These are phyloP conservation scores for Monilinia fructigena DNA, from an alignment of 2,329 filamentous ascomycete genomes.

Conservation along the genomic window DNA sequence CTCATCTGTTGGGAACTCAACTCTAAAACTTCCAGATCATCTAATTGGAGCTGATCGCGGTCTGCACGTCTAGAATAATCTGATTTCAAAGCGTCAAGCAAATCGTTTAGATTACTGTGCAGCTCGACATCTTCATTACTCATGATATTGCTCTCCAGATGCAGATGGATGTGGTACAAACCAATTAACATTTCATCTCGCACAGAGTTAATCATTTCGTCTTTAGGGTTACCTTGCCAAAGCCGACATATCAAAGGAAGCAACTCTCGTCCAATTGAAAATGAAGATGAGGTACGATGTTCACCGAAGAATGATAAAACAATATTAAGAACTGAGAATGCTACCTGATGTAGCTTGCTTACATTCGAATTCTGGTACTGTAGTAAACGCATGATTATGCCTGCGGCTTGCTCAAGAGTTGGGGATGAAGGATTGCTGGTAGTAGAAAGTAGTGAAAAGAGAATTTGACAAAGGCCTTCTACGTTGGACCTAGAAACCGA, in stretches of 20 bases:
- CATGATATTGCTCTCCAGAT: slow-evolving; percentile 57
- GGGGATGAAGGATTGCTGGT: slow-evolving; percentile 66
- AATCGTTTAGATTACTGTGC: slow-evolving; percentile 54
- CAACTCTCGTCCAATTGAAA: slow-evolving; percentile 55
- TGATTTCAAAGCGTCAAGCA: slow-evolving; percentile 68
- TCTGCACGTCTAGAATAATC: slow-evolving; percentile 76
- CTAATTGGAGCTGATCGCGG: slow-evolving; percentile 71
- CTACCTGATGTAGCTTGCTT: slow-evolving; percentile 65
- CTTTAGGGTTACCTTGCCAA: slow-evolving; percentile 72
- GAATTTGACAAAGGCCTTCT: slow-evolving; percentile 61
- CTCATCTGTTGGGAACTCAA: slow-evolving; percentile 34
- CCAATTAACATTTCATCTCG: slow-evolving; percentile 77
- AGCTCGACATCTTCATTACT: slow-evolving; percentile 42
- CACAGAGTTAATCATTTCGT: slow-evolving; percentile 55
- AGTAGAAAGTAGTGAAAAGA: slow-evolving; percentile 62
- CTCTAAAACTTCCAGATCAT: slow-evolving; percentile 60
- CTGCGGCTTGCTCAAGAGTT: slow-evolving; percentile 55
- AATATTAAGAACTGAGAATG: slow-evolving; percentile 73
- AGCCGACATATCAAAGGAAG: slow-evolving; percentile 71
- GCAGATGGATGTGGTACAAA: slow-evolving; percentile 64
- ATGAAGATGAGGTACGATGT: slow-evolving; percentile 65
- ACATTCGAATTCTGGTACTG: slow-evolving; percentile 56
- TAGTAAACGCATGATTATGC: slow-evolving; percentile 60
- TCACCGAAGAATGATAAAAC: slow-evolving; percentile 64
- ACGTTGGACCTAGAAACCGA: slow-evolving; percentile 41